phyloP scores from a whole-genome alignment of 306 rosid species.

The Cucurbita argyrosperma region DNA sequence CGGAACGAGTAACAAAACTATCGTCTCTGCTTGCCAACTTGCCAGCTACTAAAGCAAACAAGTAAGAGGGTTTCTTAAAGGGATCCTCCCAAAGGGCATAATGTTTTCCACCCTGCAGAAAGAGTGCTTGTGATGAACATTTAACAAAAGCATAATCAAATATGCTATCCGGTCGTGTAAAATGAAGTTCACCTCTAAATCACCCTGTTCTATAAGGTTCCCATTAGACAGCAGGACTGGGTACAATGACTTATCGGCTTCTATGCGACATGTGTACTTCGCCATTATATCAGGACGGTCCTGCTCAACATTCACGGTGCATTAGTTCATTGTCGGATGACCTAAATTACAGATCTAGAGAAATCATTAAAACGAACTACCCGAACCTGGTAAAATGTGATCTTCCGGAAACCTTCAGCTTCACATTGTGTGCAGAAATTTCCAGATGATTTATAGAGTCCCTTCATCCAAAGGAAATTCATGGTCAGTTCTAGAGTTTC shows the following conservation, averaged over 20 bases:
- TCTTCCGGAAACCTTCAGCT: constrained; percentile 97
- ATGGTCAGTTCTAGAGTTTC: constrained; percentile 1
- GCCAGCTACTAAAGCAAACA: constrained; percentile 99
- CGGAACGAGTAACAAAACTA: constrained; percentile 53
- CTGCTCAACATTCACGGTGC: constrained; percentile 27
- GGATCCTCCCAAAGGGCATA: constrained; percentile 96
- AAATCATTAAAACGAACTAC: neutral
- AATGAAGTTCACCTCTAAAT: constrained; percentile 53
- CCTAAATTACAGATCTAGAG: neutral
- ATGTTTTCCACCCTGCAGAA: constrained; percentile 74
- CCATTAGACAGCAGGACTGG: constrained; percentile 96
- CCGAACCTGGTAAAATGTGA: constrained; percentile 72
- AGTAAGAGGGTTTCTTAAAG: constrained; percentile 91
- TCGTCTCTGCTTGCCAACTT: constrained; percentile 82
- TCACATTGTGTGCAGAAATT: constrained; percentile 98
- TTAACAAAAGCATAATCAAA: neutral
- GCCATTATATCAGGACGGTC: constrained; percentile 99
- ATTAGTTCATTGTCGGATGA: constrained; percentile 14
- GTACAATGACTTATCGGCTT: constrained; percentile 71
- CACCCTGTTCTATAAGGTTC: constrained; percentile 74
- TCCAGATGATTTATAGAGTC: constrained; percentile 86
- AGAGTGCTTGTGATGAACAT: neutral
- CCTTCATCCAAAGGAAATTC: constrained; percentile 38
- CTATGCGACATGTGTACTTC: constrained; percentile 68
- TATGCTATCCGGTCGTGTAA: neutral